Percentiles rank a stretch among this genome's conserved stretches.
phyloP scores from a whole-genome alignment of 345 rosid species.

The Mercurialis annua region DNA sequence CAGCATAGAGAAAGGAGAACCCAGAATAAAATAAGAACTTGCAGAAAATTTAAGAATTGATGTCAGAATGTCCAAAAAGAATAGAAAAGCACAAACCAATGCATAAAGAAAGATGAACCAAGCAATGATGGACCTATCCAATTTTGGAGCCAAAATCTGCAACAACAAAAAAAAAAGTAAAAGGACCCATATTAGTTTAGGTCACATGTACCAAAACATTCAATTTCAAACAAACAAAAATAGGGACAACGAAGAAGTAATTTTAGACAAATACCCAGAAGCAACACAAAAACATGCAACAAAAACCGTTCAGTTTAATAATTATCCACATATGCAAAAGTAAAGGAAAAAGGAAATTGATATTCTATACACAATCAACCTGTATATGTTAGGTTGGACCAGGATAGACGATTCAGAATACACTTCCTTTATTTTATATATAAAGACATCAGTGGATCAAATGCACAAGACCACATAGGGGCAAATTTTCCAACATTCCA shows the following conservation, averaged over 20 bases:
- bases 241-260: not conserved
- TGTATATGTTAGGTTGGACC: not conserved
- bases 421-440: not conserved
- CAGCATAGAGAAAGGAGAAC: not conserved
- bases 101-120: conserved; percentile 84
- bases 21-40: not conserved
- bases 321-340: not conserved
- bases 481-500: not conserved
- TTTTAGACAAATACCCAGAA: not conserved
- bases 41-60: not conserved
- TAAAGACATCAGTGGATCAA: not conserved
- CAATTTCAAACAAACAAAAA: not conserved
- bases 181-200: conserved; percentile 6
- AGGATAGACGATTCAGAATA: not conserved
- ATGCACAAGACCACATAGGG: not conserved
- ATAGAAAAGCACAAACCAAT: conserved; percentile 52
- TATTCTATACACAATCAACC: not conserved
- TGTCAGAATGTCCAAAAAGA: not conserved
- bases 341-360: not conserved
- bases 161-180: conserved; percentile 28
- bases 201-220: conserved; percentile 6
- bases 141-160: conserved; percentile 99
- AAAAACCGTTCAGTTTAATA: conserved; percentile 11
- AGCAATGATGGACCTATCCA: conserved; percentile 95
- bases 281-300: not conserved